Base-by-base conservation (phyloP, 257 asterid species). In the Jasminum sambac region DNA sequence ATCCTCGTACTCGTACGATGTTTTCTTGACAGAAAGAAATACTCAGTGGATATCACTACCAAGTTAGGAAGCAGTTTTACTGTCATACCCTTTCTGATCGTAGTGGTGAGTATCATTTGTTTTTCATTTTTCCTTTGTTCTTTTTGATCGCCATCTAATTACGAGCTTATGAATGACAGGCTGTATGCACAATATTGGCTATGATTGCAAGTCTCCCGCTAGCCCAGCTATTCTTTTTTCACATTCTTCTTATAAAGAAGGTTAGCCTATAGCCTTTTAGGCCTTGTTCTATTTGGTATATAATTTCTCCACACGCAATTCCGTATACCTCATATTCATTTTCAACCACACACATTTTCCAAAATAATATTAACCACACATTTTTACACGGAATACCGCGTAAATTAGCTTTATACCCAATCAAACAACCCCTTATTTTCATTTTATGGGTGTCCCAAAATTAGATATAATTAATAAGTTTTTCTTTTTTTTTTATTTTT, bases 191-290 rank as follows among this genome's bases (percentile, higher is more conserved):
- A 17, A 81, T 95, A 79, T 79, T 95, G 83, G 96, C 99, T 73
- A 91, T 95, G 99, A 85, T 95, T 73, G 99, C 99, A n/a, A 95
- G 97, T 57, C 76, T 95, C 67, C 99, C 99, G 0, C 85, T 95
- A 6, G 92, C 87, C 66, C 99, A 89, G 74, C 98, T 95, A 65
- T 95, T 95, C 96, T 91, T 91, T 92, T 95, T 95, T 84, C 99
- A 95, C 87, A 86, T 95, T 70, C 99, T 95, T 78, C 84, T 95
- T 58, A 89, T 91, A 71, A 95, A 95, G 75, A 95, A 95, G 96
- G 99, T 89, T 8, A 36, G 77, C 43, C 5, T 13, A 37, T 55
- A 2, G 16, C 26, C 40, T n/a, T n/a, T n/a, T n/a, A n/a, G n/a
- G n/a, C n/a, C n/a, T n/a, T n/a, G n/a, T n/a, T n/a, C n/a, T n/a